phyloP scores from a whole-genome alignment of 2,329 filamentous ascomycete species.

The Graphilbum fragrans region DNA sequence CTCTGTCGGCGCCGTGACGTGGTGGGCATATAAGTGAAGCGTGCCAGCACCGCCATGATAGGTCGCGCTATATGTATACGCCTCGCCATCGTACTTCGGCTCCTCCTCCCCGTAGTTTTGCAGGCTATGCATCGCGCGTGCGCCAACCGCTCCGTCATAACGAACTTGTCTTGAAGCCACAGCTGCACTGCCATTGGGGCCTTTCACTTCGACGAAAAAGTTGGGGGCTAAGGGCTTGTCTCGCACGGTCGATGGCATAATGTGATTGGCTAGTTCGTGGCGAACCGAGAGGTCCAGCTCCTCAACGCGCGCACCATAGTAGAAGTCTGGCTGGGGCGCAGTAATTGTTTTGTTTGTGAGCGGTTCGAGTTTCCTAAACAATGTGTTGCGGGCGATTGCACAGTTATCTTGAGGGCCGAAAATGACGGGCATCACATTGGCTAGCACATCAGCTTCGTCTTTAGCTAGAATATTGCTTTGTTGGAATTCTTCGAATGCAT shows the following conservation, averaged over 20 bases:
- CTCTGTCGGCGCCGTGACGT: constrained; percentile 19
- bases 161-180: constrained; percentile 21
- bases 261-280: constrained; percentile 12
- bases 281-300: constrained; percentile 15
- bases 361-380: constrained; percentile 22
- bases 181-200: constrained; percentile 16
- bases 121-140: constrained; percentile 23
- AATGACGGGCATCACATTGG: constrained; percentile 20
- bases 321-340: constrained; percentile 18
- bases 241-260: constrained; percentile 20
- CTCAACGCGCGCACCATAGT: constrained; percentile 16
- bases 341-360: constrained; percentile 20
- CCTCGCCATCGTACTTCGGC: constrained; percentile 23
- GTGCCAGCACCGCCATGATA: constrained; percentile 18
- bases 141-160: constrained; percentile 23
- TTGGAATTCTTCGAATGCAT: constrained; percentile 17
- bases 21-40: constrained; percentile 25
- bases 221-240: constrained; percentile 23
- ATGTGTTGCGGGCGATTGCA: constrained; percentile 13
- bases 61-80: constrained; percentile 24
- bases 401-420: constrained; percentile 12
- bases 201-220: constrained; percentile 28
- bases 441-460: constrained; percentile 21
- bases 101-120: constrained; percentile 20
- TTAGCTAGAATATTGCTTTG: constrained; percentile 15